Evolutionary conservation across 2,329 filamentous ascomycete species (phyloP).

Genomic region (Phyllosticta citrichinensis): DNA sequence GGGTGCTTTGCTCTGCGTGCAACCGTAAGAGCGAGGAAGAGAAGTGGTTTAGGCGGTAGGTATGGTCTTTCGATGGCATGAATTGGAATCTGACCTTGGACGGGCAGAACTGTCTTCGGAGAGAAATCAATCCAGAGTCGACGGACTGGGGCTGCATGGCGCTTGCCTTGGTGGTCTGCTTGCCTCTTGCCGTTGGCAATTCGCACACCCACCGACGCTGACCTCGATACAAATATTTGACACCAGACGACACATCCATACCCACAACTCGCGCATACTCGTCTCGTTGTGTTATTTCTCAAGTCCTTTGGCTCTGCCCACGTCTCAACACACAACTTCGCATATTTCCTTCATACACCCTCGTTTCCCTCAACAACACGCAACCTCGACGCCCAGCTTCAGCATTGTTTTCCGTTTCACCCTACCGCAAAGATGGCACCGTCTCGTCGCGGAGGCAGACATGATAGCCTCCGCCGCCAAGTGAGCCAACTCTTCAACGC

Average conservation of each 20-base stretch:
- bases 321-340: not conserved
- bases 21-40: not conserved
- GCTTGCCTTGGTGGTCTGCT: too few species aligned
- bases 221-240: too few species aligned
- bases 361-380: not conserved
- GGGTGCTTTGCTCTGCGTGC: not conserved
- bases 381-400: not conserved
- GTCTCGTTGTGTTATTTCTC: too few species aligned
- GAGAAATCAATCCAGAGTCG: too few species aligned
- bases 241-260: too few species aligned
- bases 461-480: not conserved
- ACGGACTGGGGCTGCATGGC: too few species aligned
- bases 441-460: not conserved
- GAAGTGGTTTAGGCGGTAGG: not conserved
- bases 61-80: not conserved
- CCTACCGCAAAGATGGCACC: not conserved
- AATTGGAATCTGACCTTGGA: not conserved
- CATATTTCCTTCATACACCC: not conserved
- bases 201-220: too few species aligned
- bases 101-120: too few species aligned
- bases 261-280: too few species aligned
- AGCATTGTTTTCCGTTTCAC: not conserved
- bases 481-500: not conserved
- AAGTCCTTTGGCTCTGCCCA: not conserved
- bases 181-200: too few species aligned